phyloP scores from a whole-genome alignment of 2,329 filamentous ascomycete species.

The Lasiodiplodia theobromae region DNA sequence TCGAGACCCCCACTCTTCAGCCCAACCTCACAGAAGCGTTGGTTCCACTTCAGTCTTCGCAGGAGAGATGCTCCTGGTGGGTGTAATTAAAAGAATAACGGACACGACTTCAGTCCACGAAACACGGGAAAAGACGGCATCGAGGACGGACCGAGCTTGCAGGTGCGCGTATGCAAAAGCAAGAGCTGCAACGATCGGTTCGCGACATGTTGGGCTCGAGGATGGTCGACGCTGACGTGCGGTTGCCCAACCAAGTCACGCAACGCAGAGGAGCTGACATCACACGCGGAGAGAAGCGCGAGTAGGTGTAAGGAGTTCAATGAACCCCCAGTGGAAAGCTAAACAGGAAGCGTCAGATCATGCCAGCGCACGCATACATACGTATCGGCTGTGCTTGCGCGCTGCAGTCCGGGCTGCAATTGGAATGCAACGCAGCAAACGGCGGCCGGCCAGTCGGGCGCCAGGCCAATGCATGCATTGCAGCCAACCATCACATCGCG shows the following conservation, averaged over 20 bases:
- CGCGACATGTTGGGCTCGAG: constrained; percentile 18
- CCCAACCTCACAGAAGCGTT: neutral
- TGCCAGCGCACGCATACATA: constrained; percentile 28
- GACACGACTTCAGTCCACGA: neutral
- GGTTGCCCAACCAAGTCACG: constrained; percentile 25
- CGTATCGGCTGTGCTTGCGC: constrained; percentile 25
- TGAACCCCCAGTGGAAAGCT: neutral
- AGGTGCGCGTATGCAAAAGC: neutral
- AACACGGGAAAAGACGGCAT: neutral
- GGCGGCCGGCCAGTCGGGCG: constrained; percentile 19
- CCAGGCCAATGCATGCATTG: constrained; percentile 22
- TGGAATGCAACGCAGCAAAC: constrained; percentile 22
- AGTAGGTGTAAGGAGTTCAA: constrained; percentile 13
- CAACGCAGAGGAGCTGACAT: constrained; percentile 21
- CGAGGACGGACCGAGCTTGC: neutral
- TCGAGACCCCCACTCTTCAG: neutral
- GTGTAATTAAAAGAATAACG: neutral
- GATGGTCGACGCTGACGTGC: constrained; percentile 11
- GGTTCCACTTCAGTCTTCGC: neutral
- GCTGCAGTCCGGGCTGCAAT: constrained; percentile 21
- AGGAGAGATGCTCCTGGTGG: constrained; percentile 4
- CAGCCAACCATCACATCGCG: constrained; percentile 24
- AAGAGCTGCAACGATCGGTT: neutral
- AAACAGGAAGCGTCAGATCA: constrained; percentile 20
- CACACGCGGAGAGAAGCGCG: constrained; percentile 11